phyloP scores from a whole-genome alignment of 768 basidiomycete species.

The Suillus cothurnatus region DNA sequence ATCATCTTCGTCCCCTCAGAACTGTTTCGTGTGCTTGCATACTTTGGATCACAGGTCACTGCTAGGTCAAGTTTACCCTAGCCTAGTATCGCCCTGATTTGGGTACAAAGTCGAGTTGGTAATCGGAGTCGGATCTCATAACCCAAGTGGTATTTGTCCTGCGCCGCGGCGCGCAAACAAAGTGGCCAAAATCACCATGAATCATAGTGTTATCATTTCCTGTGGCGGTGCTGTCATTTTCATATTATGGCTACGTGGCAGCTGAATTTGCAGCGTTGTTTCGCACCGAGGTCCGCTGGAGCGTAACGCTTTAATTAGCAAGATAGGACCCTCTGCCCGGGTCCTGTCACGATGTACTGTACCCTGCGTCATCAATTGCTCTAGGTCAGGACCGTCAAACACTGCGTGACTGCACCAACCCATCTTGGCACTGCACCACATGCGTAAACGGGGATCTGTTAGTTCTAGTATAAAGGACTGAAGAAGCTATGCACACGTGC shows the following conservation, averaged over 20 bases:
- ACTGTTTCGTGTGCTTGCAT: not conserved
- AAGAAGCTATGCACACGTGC: not conserved
- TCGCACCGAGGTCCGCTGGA: not conserved
- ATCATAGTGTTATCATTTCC: not conserved
- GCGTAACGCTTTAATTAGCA: not conserved
- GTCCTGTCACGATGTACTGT: not conserved
- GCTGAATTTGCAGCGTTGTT: not conserved
- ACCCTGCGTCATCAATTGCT: not conserved
- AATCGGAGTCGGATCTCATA: not conserved
- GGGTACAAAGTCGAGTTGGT: not conserved
- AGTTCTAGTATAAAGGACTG: constrained; percentile 21
- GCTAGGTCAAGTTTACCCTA: not conserved
- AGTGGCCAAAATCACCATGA: not conserved
- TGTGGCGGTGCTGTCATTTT: not conserved
- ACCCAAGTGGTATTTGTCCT: not conserved
- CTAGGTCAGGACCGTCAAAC: not conserved
- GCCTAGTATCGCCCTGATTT: not conserved
- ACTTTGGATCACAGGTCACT: not conserved
- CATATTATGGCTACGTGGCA: not conserved
- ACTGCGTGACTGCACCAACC: not conserved
- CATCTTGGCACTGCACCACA: not conserved
- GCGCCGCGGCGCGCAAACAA: not conserved
- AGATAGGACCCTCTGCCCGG: not conserved
- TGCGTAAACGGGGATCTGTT: not conserved
- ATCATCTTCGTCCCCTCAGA: not conserved